These are phyloP conservation scores for Steccherinum ochraceum DNA, from an alignment of 768 basidiomycete species.

Conservation along the genomic window DNA sequence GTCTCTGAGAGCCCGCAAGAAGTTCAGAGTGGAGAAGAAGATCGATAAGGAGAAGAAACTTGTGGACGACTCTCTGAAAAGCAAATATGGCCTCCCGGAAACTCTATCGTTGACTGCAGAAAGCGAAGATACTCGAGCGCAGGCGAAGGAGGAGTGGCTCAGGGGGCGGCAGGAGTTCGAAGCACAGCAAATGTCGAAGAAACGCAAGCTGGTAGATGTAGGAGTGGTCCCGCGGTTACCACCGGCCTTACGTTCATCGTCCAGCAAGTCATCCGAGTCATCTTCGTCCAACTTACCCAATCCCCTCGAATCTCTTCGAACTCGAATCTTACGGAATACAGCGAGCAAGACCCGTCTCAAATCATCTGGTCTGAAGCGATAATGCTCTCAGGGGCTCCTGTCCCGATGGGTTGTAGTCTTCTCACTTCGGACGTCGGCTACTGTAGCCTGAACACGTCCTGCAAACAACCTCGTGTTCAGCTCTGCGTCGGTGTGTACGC, in stretches of 20 bases:
- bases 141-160: conserved; percentile 61
- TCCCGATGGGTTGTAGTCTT: too few relatives aligned
- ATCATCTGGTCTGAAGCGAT: too few relatives aligned
- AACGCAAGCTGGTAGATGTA: conserved; percentile 30
- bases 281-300: not conserved
- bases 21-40: conserved; percentile 86
- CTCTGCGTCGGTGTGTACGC: too few relatives aligned
- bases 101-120: conserved; percentile 60
- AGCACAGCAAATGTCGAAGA: conserved; percentile 36
- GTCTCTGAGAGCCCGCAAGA: conserved; percentile 67
- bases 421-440: too few relatives aligned
- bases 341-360: too few relatives aligned
- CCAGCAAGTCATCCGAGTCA: conserved; percentile 11
- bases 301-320: not conserved
- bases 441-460: too few relatives aligned
- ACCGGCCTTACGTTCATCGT: conserved; percentile 19
- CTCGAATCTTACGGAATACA: not conserved
- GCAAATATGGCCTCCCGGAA: conserved; percentile 71
- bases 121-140: conserved; percentile 49
- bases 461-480: too few relatives aligned
- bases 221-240: conserved; percentile 7
- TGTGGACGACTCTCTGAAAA: conserved; percentile 67
- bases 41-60: conserved; percentile 59
- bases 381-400: too few relatives aligned
- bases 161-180: conserved; percentile 43